Evolutionary conservation across 2,329 filamentous ascomycete genomes (phyloP).

Genomic region (Cytospora piceae): DNA sequence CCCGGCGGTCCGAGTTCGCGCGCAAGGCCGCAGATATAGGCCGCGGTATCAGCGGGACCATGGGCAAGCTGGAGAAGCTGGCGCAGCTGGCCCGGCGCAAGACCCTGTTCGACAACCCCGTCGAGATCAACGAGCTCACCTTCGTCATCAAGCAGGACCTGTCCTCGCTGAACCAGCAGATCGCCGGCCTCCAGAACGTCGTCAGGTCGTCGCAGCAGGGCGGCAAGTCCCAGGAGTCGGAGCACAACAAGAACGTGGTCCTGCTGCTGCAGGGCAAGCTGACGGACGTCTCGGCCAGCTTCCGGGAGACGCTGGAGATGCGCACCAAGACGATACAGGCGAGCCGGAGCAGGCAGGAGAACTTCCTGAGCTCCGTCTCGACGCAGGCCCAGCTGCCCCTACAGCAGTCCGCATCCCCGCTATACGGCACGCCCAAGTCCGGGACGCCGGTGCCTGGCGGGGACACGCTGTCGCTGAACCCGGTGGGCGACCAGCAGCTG

Average conservation of each 20-base stretch:
- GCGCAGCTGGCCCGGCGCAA: constrained; percentile 94
- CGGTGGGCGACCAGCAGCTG: constrained; percentile 81
- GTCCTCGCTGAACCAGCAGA: constrained; percentile 80
- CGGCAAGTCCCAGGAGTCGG: constrained; percentile 77
- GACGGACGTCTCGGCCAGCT: constrained; percentile 89
- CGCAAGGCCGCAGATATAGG: constrained; percentile 90
- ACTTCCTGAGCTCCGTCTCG: constrained; percentile 90
- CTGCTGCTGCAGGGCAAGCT: constrained; percentile 88
- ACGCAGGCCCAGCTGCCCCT: constrained; percentile 72
- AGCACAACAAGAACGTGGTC: constrained; percentile 98
- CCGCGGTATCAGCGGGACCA: constrained; percentile 85
- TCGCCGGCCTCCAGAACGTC: constrained; percentile 78
- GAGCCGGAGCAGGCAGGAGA: constrained; percentile 87
- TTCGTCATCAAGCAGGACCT: constrained; percentile 98
- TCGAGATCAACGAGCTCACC: constrained; percentile 96
- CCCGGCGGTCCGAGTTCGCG: constrained; percentile 87
- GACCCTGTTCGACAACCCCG: constrained; percentile 95
- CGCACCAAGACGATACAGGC: constrained; percentile 98
- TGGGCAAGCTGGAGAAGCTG: constrained; percentile 92
- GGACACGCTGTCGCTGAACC: constrained; percentile 84
- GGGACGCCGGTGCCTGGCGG: constrained; percentile 67
- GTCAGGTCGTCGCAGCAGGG: constrained; percentile 70
- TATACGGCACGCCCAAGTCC: constrained; percentile 79
- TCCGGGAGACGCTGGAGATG: constrained; percentile 96
- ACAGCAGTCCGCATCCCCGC: constrained; percentile 77